A percentile compares a stretch with the other conserved stretches of the same genome.
These are phyloP conservation scores for Akanthomyces lecanii DNA, from an alignment of 2,329 filamentous ascomycete species.

Conservation along the genomic window DNA sequence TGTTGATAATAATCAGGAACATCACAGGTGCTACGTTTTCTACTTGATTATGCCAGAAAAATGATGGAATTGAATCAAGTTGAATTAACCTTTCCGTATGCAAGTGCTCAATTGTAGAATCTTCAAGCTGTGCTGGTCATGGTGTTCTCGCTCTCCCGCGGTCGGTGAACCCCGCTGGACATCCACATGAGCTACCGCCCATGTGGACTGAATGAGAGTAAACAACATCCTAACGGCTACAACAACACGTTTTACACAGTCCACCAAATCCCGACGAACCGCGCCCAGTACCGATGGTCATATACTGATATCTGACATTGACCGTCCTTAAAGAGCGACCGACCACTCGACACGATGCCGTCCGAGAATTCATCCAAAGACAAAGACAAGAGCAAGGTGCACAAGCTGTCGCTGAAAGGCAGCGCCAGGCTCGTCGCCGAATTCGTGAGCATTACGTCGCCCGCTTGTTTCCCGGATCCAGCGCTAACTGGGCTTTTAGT, in stretches of 20 bases:
- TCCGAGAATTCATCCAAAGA: conserved; percentile 27
- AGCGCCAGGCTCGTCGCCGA: conserved; percentile 84
- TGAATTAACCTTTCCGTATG: no score
- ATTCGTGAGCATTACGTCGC: conserved; percentile 64
- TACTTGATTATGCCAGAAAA: not conserved
- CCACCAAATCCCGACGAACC: no score
- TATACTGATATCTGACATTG: no score
- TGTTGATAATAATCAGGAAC: not conserved
- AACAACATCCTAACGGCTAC: conserved; percentile 3
- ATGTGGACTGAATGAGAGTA: not conserved
- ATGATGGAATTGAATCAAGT: not conserved
- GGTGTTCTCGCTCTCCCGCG: not conserved
- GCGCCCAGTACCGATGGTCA: not conserved
- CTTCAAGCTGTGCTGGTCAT: not conserved
- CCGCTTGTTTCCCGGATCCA: not conserved
- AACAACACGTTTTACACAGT: not conserved
- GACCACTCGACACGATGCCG: not conserved
- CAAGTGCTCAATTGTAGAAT: not conserved
- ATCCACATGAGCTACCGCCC: conserved; percentile 11
- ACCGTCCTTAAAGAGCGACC: not conserved
- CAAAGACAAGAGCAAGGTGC: conserved; percentile 79
- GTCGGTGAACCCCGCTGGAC: conserved; percentile 2
- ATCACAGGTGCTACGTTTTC: not conserved
- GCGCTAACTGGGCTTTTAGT: conserved; percentile 43
- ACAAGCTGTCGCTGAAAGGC: conserved; percentile 89